Percentiles rank a stretch among this genome's conserved stretches.
These are phyloP conservation scores for Tetrapisispora iriomotensis DNA, from an alignment of 805 yeast species.

Conservation along the genomic window DNA sequence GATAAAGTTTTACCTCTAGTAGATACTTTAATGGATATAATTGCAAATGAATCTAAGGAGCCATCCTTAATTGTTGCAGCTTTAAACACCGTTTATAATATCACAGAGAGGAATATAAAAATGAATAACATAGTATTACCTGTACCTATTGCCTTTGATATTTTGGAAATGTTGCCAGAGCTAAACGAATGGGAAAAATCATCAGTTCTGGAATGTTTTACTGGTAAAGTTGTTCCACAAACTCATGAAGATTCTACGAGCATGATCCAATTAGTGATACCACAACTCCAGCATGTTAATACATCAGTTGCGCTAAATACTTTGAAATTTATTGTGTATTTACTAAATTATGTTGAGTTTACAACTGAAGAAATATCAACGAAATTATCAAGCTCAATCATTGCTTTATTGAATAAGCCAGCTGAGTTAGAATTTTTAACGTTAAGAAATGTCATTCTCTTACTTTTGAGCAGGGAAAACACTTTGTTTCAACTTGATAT, in stretches of 20 bases:
- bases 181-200: constrained; percentile 66
- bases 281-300: constrained; percentile 71
- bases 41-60: constrained; percentile 37
- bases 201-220: constrained; percentile 52
- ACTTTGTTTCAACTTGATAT: constrained; percentile 52
- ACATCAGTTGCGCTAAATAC: constrained; percentile 74
- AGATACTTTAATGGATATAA: constrained; percentile 18
- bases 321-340: constrained; percentile 59
- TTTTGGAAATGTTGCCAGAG: constrained; percentile 29
- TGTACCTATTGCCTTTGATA: constrained; percentile 30
- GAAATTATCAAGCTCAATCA: constrained; percentile 57
- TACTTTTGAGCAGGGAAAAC: constrained; percentile 56
- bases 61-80: constrained; percentile 63
- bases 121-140: constrained; percentile 30
- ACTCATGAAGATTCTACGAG: constrained; percentile 52
- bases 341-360: constrained; percentile 57
- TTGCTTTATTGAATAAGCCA: constrained; percentile 61
- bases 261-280: constrained; percentile 54
- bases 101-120: constrained; percentile 41
- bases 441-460: constrained; percentile 66
- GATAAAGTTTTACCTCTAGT: constrained; percentile 39
- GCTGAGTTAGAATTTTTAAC: constrained; percentile 78
- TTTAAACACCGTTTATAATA: constrained; percentile 52
- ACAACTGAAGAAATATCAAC: constrained; percentile 49
- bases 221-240: constrained; percentile 59